These are phyloP conservation scores for Pythium rishiriense DNA, from an alignment of 352 stramenopile species.

Conservation along the genomic window DNA sequence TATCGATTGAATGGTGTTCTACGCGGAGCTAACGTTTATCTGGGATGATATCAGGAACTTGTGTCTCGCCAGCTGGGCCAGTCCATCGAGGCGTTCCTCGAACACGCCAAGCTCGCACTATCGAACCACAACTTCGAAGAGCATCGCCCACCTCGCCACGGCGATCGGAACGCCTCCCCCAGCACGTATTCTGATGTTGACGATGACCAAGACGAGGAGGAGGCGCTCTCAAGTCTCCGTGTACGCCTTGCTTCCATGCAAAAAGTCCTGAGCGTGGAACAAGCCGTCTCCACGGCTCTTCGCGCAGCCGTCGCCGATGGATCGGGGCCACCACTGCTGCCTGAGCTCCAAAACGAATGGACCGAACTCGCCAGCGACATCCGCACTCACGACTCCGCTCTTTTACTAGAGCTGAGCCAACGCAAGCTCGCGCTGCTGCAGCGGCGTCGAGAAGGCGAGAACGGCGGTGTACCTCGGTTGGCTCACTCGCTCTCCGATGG, in stretches of 20 bases:
- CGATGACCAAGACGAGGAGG: neutral
- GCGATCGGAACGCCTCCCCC: neutral
- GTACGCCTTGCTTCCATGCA: neutral
- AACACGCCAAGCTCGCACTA: conserved; percentile 1
- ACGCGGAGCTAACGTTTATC: too few relatives aligned
- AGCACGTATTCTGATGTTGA: neutral
- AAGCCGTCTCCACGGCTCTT: conserved; percentile 4
- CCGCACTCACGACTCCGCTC: conserved; percentile 1
- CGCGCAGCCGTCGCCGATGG: neutral
- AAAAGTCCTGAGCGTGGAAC: neutral
- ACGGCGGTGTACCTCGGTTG: neutral
- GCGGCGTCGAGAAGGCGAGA: neutral
- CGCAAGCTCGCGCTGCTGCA: conserved; percentile 11
- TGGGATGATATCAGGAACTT: conserved; percentile 13
- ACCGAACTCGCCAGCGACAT: conserved; percentile 3
- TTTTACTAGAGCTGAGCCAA: conserved; percentile 5
- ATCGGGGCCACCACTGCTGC: neutral
- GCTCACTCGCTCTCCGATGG: conserved; percentile 9
- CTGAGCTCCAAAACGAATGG: neutral
- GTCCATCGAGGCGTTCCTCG: conserved; percentile 16
- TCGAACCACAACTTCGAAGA: conserved; percentile 13
- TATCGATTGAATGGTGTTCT: neutral
- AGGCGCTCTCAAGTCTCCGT: neutral
- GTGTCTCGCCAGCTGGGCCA: conserved; percentile 14
- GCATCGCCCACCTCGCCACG: neutral